Conservation (phyloP, 352 stramenopile species). For the Globisporangium camurandrum region DNA sequence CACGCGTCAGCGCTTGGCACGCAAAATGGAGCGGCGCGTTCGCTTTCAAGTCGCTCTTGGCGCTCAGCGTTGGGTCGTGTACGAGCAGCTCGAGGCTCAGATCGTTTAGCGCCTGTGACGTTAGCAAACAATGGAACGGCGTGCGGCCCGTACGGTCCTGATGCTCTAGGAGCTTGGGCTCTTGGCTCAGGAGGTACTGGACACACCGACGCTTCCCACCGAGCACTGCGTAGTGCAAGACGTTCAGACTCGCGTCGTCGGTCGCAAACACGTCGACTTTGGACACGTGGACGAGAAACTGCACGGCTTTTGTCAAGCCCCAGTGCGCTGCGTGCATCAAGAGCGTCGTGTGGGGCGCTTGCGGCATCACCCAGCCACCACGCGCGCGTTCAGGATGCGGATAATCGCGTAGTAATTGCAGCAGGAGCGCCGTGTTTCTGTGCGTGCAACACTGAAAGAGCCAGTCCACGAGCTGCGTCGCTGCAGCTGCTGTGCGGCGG, state of each 20-base stretch:
- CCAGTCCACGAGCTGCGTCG: constrained; percentile 33
- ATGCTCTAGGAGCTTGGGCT: constrained; percentile 34
- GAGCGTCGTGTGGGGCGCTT: constrained; percentile 27
- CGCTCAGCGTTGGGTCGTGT: constrained; percentile 23
- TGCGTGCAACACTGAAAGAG: constrained; percentile 64
- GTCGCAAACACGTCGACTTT: constrained; percentile 43
- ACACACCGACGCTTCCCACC: constrained; percentile 29
- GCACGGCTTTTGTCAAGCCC: constrained; percentile 29
- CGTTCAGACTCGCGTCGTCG: constrained; percentile 38
- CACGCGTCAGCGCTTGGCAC: constrained; percentile 37
- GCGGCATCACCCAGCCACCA: constrained; percentile 29
- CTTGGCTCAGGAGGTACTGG: constrained; percentile 28
- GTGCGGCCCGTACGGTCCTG: constrained; percentile 45
- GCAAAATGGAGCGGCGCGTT: constrained; percentile 60
- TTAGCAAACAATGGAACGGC: constrained; percentile 52
- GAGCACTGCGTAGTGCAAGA: constrained; percentile 42
- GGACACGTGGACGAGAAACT: constrained; percentile 30
- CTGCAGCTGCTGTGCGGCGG: constrained; percentile 20
- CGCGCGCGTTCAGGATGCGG: constrained; percentile 6
- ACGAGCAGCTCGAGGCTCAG: constrained; percentile 35
- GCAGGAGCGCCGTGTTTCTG: constrained; percentile 40
- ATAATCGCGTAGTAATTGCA: constrained; percentile 34
- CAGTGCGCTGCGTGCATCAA: constrained; percentile 43
- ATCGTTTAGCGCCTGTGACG: constrained; percentile 32
- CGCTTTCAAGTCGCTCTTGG: constrained; percentile 32